Evolutionary conservation across 176 grass and related monocot genomes (phyloP).

Genomic region (Luzula sylvatica): DNA sequence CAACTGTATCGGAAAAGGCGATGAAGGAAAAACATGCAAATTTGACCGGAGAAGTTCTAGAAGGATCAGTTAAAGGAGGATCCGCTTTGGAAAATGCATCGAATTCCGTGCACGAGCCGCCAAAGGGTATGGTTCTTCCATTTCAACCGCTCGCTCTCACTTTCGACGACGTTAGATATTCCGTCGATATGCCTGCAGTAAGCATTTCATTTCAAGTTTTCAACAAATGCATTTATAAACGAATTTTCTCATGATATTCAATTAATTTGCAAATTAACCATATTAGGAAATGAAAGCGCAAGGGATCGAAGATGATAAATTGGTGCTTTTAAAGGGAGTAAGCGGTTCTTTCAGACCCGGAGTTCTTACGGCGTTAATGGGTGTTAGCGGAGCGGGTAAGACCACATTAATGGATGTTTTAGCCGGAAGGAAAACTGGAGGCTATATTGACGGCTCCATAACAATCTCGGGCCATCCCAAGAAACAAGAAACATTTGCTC

Average conservation of each 20-base stretch:
- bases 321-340: conserved; percentile 68
- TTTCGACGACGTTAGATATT: conserved; percentile 71
- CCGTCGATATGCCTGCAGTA: conserved; percentile 84
- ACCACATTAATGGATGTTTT: conserved; percentile 94
- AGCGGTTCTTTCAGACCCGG: conserved; percentile 90
- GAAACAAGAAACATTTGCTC: conserved; percentile 92
- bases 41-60: conserved; percentile 55
- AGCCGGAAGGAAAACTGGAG: conserved; percentile 82
- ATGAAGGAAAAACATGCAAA: conserved; percentile 69
- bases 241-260: background rate
- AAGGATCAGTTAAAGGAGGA: conserved; percentile 35
- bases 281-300: conserved; percentile 79
- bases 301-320: conserved; percentile 53
- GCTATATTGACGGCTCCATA: conserved; percentile 67
- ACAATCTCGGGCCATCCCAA: conserved; percentile 79
- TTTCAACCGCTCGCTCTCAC: conserved; percentile 56
- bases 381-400: conserved; percentile 82
- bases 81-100: conserved; percentile 23
- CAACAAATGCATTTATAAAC: background rate
- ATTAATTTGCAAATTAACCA: conserved; percentile 9
- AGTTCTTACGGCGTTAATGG: conserved; percentile 85
- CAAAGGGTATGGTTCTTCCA: conserved; percentile 68
- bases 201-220: conserved; percentile 17
- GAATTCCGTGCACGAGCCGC: conserved; percentile 21
- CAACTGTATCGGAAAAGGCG: conserved; percentile 59